phyloP scores from a whole-genome alignment of 345 rosid species.

The Psidium guajava region DNA sequence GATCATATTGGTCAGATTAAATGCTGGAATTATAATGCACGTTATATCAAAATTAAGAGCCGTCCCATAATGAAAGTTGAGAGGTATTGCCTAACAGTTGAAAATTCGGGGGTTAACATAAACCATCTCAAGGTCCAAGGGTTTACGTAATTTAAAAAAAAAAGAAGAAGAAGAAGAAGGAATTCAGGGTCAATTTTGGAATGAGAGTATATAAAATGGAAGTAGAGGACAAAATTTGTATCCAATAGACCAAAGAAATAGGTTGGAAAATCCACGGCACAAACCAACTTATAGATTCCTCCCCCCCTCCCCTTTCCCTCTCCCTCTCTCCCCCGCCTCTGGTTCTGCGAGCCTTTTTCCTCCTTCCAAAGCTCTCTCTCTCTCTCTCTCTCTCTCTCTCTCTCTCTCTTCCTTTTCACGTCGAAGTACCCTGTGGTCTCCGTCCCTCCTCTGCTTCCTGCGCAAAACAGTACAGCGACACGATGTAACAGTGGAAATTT shows the following conservation, averaged over 20 bases:
- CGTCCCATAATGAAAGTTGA: not conserved
- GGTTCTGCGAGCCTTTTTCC: not conserved
- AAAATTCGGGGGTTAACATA: not conserved
- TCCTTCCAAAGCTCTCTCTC: not conserved
- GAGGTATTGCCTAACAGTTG: no score
- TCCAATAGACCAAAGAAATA: not conserved
- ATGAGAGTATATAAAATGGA: not conserved
- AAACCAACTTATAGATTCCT: not conserved
- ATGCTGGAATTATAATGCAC: no score
- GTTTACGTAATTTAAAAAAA: not conserved
- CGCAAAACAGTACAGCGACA: not conserved
- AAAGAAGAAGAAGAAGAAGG: not conserved
- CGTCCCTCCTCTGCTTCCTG: not conserved
- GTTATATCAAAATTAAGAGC: no score
- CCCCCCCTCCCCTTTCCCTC: not conserved
- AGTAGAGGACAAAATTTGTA: not conserved
- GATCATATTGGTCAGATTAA: no score
- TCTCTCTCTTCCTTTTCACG: not conserved
- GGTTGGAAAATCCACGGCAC: not conserved
- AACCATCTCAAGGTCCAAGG: not conserved
- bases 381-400: not conserved
- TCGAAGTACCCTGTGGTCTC: not conserved
- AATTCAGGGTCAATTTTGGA: not conserved
- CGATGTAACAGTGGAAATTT: not conserved
- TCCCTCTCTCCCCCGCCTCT: not conserved